Evolutionary conservation across 129 eudicot genomes (phyloP).

Genomic region (Oenanthe sinensis): DNA sequence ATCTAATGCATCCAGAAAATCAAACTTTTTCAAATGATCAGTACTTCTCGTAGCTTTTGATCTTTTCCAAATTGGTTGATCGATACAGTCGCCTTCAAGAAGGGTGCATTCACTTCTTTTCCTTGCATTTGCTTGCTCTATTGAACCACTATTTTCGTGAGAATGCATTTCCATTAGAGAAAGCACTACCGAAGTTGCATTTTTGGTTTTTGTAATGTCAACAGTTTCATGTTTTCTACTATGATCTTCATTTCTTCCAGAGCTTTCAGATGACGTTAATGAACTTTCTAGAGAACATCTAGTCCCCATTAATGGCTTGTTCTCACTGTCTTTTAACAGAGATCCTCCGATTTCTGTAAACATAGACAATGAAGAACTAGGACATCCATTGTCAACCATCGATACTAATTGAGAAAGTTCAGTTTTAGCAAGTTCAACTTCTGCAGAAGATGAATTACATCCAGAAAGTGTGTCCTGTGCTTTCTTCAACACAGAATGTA

Average conservation of each 20-base stretch:
- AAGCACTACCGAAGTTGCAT: slow-evolving; percentile 29
- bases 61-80: slow-evolving; percentile 28
- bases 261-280: slow-evolving; percentile 64
- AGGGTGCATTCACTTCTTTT: slow-evolving; percentile 50
- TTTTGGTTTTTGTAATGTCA: not conserved
- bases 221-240: not conserved
- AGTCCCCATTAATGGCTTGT: slow-evolving; percentile 19
- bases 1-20: slow-evolving; percentile 31
- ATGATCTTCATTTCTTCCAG: slow-evolving; percentile 34
- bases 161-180: slow-evolving; percentile 48
- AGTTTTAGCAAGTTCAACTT: slow-evolving; percentile 67
- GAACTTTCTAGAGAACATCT: slow-evolving; percentile 66
- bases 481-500: slow-evolving; percentile 72
- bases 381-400: slow-evolving; percentile 59
- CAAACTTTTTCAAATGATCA: slow-evolving; percentile 27
- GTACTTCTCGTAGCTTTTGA: slow-evolving; percentile 3
- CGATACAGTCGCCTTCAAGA: slow-evolving; percentile 35
- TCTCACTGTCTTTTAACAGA: slow-evolving; percentile 22
- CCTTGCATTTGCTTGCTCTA: slow-evolving; percentile 23
- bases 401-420: slow-evolving; percentile 74
- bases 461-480: slow-evolving; percentile 84
- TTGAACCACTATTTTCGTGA: slow-evolving; percentile 10
- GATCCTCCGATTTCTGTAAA: slow-evolving; percentile 47
- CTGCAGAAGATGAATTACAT: slow-evolving; percentile 47
- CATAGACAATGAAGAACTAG: slow-evolving; percentile 54